Evolutionary conservation across 2,329 filamentous ascomycete genomes (phyloP).

Genomic region (Pestalotiopsis sp.): DNA sequence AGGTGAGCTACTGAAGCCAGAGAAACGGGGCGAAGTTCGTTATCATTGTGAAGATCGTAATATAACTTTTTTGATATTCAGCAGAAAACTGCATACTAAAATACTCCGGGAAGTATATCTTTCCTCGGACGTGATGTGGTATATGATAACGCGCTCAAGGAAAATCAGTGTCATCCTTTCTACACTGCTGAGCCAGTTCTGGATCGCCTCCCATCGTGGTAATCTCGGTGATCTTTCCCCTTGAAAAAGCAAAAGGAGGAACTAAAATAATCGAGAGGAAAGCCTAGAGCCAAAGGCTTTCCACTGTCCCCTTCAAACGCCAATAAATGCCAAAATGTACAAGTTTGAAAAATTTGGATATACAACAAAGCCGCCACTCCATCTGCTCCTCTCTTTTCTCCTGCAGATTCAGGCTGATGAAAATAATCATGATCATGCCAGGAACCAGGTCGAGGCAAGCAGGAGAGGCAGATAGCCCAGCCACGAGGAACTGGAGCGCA

Average conservation of each 20-base stretch:
- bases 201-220: neutral
- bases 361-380: neutral
- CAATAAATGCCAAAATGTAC: constrained; percentile 12
- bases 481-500: constrained; percentile 25
- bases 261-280: neutral
- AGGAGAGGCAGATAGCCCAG: constrained; percentile 46
- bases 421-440: constrained; percentile 31
- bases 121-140: neutral
- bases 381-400: constrained; percentile 7
- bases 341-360: neutral
- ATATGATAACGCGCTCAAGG: neutral
- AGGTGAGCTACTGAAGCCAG: neutral
- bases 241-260: too few relatives aligned
- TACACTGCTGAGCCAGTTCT: neutral
- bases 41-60: neutral
- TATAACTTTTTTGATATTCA: neutral
- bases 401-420: neutral
- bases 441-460: constrained; percentile 39
- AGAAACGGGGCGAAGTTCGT: neutral
- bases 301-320: neutral
- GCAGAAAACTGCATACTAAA: neutral
- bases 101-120: neutral
- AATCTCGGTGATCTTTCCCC: neutral
- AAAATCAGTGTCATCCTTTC: neutral
- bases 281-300: neutral